A percentile compares a stretch with the other conserved stretches of the same genome.
Evolutionary conservation across 257 asterid genomes (phyloP).

Genomic region (Fraxinus excelsior): DNA sequence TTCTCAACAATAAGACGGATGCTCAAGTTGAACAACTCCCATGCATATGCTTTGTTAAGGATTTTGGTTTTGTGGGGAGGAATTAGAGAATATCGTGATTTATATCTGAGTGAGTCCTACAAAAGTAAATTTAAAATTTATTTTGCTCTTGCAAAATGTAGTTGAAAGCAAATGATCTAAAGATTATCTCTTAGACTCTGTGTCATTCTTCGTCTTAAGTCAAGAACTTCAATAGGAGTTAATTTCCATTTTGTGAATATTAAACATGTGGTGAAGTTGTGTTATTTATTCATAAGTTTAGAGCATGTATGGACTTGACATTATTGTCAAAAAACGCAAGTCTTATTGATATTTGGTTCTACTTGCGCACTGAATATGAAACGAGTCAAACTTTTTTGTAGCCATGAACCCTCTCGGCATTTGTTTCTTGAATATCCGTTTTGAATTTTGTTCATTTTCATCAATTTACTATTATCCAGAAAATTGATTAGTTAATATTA

Average conservation of each 20-base stretch:
- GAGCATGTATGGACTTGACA: not conserved
- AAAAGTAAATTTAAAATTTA: not conserved
- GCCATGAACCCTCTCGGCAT: not conserved
- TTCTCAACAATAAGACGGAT: not conserved
- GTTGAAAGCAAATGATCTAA: not conserved
- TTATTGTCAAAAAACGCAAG: not conserved
- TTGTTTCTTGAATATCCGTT: not conserved
- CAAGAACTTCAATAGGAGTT: not conserved
- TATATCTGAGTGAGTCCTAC: not conserved
- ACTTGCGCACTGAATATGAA: not conserved
- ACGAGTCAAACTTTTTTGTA: not conserved
- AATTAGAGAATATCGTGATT: not conserved
- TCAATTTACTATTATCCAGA: not conserved
- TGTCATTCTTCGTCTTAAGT: not conserved
- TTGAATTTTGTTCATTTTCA: not conserved
- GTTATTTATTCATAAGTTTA: not conserved
- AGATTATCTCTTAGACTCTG: not conserved
- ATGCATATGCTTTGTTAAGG: not conserved
- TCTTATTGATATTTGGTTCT: not conserved
- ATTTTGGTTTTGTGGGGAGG: not conserved
- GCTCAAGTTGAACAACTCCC: not conserved
- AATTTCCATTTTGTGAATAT: not conserved
- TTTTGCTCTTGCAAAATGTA: not conserved
- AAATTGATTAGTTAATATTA: not conserved
- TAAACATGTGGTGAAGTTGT: not conserved